Evolutionary conservation across 2,329 filamentous ascomycete species (phyloP).

Genomic region (Sporothrix pallida): DNA sequence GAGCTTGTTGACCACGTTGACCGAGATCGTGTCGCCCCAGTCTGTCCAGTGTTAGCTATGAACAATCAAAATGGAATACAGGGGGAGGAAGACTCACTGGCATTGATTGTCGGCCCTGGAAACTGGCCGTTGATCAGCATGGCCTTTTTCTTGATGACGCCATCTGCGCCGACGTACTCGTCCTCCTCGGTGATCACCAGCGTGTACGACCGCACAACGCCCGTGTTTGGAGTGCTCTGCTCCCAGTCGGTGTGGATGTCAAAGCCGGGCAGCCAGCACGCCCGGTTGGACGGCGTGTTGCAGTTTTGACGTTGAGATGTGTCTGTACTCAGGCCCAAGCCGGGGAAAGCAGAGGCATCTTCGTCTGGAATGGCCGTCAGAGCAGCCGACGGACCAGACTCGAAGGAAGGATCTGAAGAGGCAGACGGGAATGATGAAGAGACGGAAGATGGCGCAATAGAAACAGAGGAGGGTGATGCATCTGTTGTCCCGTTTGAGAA

Average conservation of each 20-base stretch:
- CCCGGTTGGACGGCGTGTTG: slow-evolving; percentile 33
- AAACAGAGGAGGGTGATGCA: background rate
- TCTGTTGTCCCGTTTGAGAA: background rate
- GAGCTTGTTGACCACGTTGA: slow-evolving; percentile 7
- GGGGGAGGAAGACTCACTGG: background rate
- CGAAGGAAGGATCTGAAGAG: background rate
- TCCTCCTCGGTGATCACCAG: slow-evolving; percentile 36
- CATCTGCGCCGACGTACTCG: slow-evolving; percentile 27
- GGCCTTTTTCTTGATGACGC: slow-evolving; percentile 32
- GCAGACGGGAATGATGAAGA: background rate
- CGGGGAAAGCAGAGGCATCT: background rate
- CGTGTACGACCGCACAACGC: slow-evolving; percentile 34
- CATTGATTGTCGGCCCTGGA: slow-evolving; percentile 13
- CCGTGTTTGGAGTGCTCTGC: slow-evolving; percentile 32
- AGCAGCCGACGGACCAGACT: background rate
- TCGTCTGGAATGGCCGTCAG: background rate
- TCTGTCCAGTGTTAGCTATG: slow-evolving; percentile 3
- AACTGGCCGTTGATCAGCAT: slow-evolving; percentile 36
- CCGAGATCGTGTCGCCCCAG: slow-evolving; percentile 15
- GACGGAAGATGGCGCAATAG: background rate
- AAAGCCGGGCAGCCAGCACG: slow-evolving; percentile 36
- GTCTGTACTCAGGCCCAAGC: background rate
- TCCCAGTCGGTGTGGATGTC: slow-evolving; percentile 38
- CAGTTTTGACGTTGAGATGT: slow-evolving; percentile 27
- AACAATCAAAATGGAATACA: background rate